Percentiles rank a stretch among this genome's conserved stretches.
Conservation (phyloP, 169 alveolate species). For the Prorocentrum cordatum region DNA sequence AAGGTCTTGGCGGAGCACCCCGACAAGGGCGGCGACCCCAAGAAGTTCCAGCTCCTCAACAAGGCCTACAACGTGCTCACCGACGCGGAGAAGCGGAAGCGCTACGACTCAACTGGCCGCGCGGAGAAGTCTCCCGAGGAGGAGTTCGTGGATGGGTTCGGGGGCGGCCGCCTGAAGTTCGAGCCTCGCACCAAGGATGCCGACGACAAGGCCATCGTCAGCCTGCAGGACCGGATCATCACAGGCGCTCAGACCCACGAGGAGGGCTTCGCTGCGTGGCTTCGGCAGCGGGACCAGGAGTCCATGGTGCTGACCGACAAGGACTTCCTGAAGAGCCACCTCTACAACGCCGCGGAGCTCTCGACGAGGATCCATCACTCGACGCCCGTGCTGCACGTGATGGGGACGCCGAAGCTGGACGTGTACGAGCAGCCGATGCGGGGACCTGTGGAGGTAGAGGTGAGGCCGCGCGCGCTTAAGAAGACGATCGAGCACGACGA, state of each 20-base stretch:
- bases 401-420: slow-evolving; percentile 51
- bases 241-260: slow-evolving; percentile 37
- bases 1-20: slow-evolving; percentile 67
- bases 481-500: slow-evolving; percentile 61
- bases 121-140: slow-evolving; percentile 62
- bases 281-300: slow-evolving; percentile 39
- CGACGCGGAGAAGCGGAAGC: slow-evolving; percentile 36
- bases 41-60: slow-evolving; percentile 68
- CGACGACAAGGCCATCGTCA: background rate
- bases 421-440: slow-evolving; percentile 39
- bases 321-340: slow-evolving; percentile 59
- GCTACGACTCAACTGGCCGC: slow-evolving; percentile 53
- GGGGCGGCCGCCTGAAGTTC: slow-evolving; percentile 46
- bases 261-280: slow-evolving; percentile 68
- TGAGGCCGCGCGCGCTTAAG: slow-evolving; percentile 53
- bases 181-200: slow-evolving; percentile 56
- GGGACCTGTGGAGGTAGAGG: slow-evolving; percentile 61
- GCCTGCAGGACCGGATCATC: slow-evolving; percentile 64
- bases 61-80: slow-evolving; percentile 66
- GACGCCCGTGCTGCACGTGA: slow-evolving; percentile 41
- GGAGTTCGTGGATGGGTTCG: slow-evolving; percentile 66
- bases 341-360: slow-evolving; percentile 60
- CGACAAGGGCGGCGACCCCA: slow-evolving; percentile 69
- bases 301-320: slow-evolving; percentile 17
- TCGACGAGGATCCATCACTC: slow-evolving; percentile 34